Evolutionary conservation across 2,329 filamentous ascomycete genomes (phyloP), one percentile per base, ranked within the genome.

Genomic region (Escovopsis sp.): DNA sequence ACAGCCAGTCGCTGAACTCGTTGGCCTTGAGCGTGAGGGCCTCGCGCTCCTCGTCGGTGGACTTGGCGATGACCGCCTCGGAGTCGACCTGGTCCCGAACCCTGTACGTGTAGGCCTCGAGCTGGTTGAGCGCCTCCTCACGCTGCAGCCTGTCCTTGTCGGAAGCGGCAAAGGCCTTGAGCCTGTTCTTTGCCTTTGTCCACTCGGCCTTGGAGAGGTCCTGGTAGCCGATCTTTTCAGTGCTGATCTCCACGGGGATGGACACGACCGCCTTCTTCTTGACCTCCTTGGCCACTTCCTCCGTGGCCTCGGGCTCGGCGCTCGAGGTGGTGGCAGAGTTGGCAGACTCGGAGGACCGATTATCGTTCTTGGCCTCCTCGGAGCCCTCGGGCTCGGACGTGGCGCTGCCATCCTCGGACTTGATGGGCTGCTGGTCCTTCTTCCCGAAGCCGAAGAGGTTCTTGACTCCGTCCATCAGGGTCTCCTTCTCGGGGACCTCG

Each of bases 31-130:
- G 67, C 52, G 82, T 73, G 11, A 96, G 70, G n/a, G 65, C 62
- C 6, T 70, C 59, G 38, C 85, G 75, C 55, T 87, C 75, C 18
- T 74, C 70, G 4, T 76, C 66, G 9, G 82, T 89, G 30, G 87
- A 83, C 4, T 73, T 76, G 11, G 71, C 70, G 41, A 82, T 67
- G 58, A 95, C 96, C 1, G 71, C 69, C 39, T 85, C 78, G 46
- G 82, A 80, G 36, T 85, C 81, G 2, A 95, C 69, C 37, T 94
- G 71, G 59, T 95, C 87, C 26, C 87, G 80, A 26, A 84, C 75
- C 55, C 79, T 82, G 69, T 98, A 98, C 12, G 89, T 94, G 61
- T 83, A 96, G 11, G 75, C 81, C 62, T 98, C 91, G n/a, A 98
- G 76, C 49, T 84, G 82, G 63, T 96, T 98, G 44, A 95, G 68